Conservation (phyloP, 352 stramenopile species). For the Saprolegnia diclina region DNA sequence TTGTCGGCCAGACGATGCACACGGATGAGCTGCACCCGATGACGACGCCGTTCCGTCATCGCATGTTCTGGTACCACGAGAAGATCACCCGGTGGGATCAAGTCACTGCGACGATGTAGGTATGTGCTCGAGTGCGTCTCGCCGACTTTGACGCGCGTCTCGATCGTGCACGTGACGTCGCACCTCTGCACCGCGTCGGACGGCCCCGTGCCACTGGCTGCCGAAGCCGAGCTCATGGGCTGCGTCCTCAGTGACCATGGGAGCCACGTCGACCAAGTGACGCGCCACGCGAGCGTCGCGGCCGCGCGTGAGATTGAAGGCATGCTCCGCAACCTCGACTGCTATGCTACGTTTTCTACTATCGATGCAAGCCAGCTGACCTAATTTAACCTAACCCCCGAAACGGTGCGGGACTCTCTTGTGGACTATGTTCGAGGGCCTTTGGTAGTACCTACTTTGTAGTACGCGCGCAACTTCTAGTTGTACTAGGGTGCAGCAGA, state of each 20-base stretch:
- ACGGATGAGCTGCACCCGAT: neutral
- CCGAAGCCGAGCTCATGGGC: neutral
- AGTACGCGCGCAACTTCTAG: too few species aligned
- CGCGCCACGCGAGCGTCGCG: neutral
- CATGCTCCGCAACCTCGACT: neutral
- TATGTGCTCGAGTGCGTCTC: slow-evolving; percentile 2
- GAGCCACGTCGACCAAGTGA: neutral
- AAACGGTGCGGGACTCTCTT: too few species aligned
- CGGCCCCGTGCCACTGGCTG: neutral
- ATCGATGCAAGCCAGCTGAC: too few species aligned
- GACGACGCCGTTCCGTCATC: neutral
- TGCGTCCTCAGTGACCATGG: neutral
- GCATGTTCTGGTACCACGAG: slow-evolving; percentile 4
- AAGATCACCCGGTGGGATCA: too few species aligned
- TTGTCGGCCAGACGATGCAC: slow-evolving; percentile 11
- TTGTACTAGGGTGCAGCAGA: too few species aligned
- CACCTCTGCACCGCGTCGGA: neutral
- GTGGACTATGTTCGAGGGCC: too few species aligned
- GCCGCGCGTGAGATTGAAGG: neutral
- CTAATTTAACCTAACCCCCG: too few species aligned
- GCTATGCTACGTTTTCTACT: neutral
- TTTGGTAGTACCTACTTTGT: too few species aligned
- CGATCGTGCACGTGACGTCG: slow-evolving; percentile 8
- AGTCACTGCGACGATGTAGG: neutral
- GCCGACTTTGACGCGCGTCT: neutral